These are phyloP conservation scores for Boletus pseudo-olivaceus DNA, from an alignment of 768 basidiomycete genomes.

Conservation along the genomic window DNA sequence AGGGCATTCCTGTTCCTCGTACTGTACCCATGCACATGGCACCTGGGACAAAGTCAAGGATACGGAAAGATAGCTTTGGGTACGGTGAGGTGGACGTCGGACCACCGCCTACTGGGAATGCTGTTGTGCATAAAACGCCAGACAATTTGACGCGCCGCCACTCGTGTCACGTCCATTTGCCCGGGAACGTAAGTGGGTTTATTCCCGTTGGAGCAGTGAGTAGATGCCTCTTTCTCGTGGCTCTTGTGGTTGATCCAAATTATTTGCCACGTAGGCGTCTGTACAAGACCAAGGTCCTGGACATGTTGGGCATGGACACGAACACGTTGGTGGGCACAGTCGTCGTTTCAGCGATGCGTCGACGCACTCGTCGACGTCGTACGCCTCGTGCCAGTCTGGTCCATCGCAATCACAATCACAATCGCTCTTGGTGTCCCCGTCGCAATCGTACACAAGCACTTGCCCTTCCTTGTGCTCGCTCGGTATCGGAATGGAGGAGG, in stretches of 20 bases:
- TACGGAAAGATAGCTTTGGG: not conserved
- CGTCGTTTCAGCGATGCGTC: conserved; percentile 23
- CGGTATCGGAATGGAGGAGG: conserved; percentile 23
- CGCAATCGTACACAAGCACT: conserved; percentile 14
- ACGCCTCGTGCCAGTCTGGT: conserved; percentile 20
- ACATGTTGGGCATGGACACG: not conserved
- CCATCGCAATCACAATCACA: conserved; percentile 20
- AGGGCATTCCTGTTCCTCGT: conserved; percentile 1
- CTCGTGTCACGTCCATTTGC: not conserved
- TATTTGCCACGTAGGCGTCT: not conserved
- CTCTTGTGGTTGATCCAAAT: not conserved
- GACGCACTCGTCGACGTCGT: conserved; percentile 14
- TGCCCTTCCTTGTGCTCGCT: conserved; percentile 19
- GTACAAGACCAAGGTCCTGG: conserved; percentile 1
- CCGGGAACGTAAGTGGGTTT: not conserved
- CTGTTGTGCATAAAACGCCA: not conserved
- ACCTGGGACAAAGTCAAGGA: not conserved
- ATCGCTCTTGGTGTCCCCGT: conserved; percentile 12
- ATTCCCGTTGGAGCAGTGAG: conserved; percentile 6
- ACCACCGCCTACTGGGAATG: not conserved
- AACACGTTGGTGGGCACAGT: not conserved
- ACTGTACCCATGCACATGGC: conserved; percentile 7
- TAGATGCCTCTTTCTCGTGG: not conserved
- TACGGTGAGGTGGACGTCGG: conserved; percentile 3
- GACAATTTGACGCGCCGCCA: not conserved